Evolutionary conservation across 1,284 basidiomycete species (phyloP).

Genomic region (Phellopilus nigrolimitatus): DNA sequence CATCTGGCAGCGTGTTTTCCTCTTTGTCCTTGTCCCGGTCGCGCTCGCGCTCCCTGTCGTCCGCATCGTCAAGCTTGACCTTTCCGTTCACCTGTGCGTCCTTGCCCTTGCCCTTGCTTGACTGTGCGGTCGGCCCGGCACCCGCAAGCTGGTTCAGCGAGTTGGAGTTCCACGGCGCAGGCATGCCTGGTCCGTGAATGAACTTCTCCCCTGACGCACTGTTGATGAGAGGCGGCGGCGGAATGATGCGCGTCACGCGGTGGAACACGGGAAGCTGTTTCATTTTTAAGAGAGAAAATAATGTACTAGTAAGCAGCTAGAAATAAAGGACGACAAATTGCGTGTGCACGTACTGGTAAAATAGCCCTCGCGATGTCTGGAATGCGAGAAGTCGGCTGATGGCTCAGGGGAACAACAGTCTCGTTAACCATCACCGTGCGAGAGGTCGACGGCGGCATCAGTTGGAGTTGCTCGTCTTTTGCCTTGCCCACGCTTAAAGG

Average conservation of each 20-base stretch:
- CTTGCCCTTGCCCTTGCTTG: constrained; percentile 32
- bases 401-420: constrained; percentile 45
- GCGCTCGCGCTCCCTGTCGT: constrained; percentile 24
- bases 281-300: constrained; percentile 19
- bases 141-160: constrained; percentile 31
- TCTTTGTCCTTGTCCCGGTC: constrained; percentile 28
- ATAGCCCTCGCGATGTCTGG: constrained; percentile 57
- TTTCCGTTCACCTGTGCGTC: constrained; percentile 29
- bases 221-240: constrained; percentile 50
- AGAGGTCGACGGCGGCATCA: constrained; percentile 47
- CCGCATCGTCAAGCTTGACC: constrained; percentile 21
- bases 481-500: constrained; percentile 24
- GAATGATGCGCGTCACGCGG: constrained; percentile 57
- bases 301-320: constrained; percentile 1
- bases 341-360: constrained; percentile 58
- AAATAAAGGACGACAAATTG: neutral
- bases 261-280: constrained; percentile 51
- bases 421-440: constrained; percentile 51
- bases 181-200: constrained; percentile 54
- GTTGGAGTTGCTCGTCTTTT: constrained; percentile 34
- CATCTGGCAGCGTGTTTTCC: constrained; percentile 53
- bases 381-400: constrained; percentile 50
- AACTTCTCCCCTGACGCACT: constrained; percentile 52
- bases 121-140: constrained; percentile 20
- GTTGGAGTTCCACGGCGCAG: constrained; percentile 61